These are phyloP conservation scores for Capsicum chinense DNA, from an alignment of 257 asterid species.

Conservation along the genomic window DNA sequence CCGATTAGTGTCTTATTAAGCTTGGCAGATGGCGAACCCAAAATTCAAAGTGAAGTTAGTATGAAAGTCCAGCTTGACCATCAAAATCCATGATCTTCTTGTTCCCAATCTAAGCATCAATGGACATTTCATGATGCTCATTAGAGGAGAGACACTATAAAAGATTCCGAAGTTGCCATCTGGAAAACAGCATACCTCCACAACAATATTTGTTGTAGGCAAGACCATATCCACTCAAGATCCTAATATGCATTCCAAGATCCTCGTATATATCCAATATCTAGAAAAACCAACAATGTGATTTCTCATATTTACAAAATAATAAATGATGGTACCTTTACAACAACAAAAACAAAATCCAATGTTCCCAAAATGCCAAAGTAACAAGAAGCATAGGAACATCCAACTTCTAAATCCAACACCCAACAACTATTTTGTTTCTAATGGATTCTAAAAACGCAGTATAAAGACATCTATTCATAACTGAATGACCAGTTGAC, in stretches of 20 bases:
- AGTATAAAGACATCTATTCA: background rate
- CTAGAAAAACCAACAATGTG: conserved; percentile 59
- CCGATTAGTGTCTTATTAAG: conserved; percentile 43
- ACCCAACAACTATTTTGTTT: background rate
- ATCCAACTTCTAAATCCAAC: conserved; percentile 23
- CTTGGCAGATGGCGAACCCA: conserved; percentile 49
- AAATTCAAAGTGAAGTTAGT: conserved; percentile 58
- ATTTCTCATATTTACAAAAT: conserved; percentile 49
- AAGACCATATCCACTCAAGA: conserved; percentile 46
- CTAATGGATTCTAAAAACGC: conserved; percentile 16
- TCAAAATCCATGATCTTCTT: conserved; percentile 76
- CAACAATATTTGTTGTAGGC: conserved; percentile 72
- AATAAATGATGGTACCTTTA: conserved; percentile 19
- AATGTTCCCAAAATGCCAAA: background rate
- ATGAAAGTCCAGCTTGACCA: conserved; percentile 71
- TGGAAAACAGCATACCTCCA: conserved; percentile 80
- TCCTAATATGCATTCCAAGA: conserved; percentile 82
- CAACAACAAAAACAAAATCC: background rate
- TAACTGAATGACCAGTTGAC: background rate
- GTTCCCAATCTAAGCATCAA: conserved; percentile 91
- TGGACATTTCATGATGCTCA: conserved; percentile 79
- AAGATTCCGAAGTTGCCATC: conserved; percentile 73
- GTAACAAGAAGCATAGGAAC: background rate
- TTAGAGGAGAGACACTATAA: conserved; percentile 74
- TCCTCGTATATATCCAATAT: conserved; percentile 74